Base-by-base conservation (phyloP, 2,329 filamentous ascomycete species). In the Xylariaceae sp. region DNA sequence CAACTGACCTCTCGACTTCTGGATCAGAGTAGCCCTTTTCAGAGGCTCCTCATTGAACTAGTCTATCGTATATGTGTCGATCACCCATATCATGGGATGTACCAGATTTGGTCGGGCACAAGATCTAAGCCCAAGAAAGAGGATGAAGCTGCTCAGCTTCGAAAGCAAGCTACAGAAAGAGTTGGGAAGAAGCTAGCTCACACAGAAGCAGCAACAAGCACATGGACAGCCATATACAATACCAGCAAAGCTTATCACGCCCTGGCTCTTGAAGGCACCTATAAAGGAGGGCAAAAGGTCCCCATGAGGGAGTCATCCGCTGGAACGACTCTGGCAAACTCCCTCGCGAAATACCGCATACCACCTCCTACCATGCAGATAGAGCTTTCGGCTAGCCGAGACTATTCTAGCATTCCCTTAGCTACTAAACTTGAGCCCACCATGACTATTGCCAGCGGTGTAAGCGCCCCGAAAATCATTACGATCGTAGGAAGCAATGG, bases 41-140 rank as follows among this genome's bases (percentile, higher is more conserved):
- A 99, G 68, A 81, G 79, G 36, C 80, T 94, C 1, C 79, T 99
- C 2, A 84, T 86, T 48, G 79, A 81, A 2, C 78, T 99, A 16
- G 87, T 98, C 3, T 86, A 87, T 68, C 87, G 87, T 7, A 96
- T 99, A 53, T 98, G 94, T 69, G 81, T 84, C 9, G 92, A 99
- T 55, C 95, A 99, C 74, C 96, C 95, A 0, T 96, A 93, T 72
- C 96, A 99, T 71, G 92, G 92, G 45, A 94, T 98, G 87, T 96
- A 99, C 71, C 93, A 98, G 66, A 91, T 99, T 37, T 97, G 94
- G 79, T 91, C 93, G 2, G 88, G 89, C 19, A 87, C 85, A 40
- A 90, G 87, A 66, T 86, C 84, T 49, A 88, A 87, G 58, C 83
- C 82, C 47, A 87, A 88, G 65, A 81, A 80, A 49, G 87, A 89